phyloP scores from a whole-genome alignment of 306 rosid species.

The Cicer chorassanicum region DNA sequence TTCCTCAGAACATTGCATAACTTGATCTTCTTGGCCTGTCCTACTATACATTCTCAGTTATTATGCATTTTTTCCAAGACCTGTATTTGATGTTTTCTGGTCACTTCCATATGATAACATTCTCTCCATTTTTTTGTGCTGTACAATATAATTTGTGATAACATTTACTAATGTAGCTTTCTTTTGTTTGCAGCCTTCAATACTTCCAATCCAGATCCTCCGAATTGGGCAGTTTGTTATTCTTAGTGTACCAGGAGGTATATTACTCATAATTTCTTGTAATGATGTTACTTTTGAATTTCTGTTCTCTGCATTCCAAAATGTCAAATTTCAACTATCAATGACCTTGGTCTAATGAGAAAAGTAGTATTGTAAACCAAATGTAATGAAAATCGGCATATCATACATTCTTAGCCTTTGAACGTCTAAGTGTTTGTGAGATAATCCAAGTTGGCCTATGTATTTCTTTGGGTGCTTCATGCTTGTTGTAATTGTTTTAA shows the following conservation, averaged over 20 bases:
- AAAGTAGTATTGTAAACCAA: slow-evolving; percentile 29
- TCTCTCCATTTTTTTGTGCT: slow-evolving; percentile 24
- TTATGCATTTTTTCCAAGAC: slow-evolving; percentile 22
- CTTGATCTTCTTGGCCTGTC: slow-evolving; percentile 24
- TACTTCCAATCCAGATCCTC: slow-evolving; percentile 95
- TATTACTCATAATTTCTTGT: slow-evolving; percentile 22
- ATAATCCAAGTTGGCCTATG: background rate
- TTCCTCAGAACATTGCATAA: slow-evolving; percentile 8
- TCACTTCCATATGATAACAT: background rate
- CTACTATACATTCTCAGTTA: slow-evolving; percentile 27
- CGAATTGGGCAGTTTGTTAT: slow-evolving; percentile 82
- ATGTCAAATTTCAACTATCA: slow-evolving; percentile 15
- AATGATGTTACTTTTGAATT: slow-evolving; percentile 29
- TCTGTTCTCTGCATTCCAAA: slow-evolving; percentile 18
- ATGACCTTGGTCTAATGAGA: slow-evolving; percentile 17
- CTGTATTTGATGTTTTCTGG: slow-evolving; percentile 16
- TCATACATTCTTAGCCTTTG: slow-evolving; percentile 9
- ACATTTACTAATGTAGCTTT: slow-evolving; percentile 29
- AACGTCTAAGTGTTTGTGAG: slow-evolving; percentile 6
- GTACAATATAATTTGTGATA: slow-evolving; percentile 14
- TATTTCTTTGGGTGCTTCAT: slow-evolving; percentile 40
- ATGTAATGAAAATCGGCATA: background rate
- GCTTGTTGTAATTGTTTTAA: slow-evolving; percentile 36
- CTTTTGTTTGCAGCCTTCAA: slow-evolving; percentile 72
- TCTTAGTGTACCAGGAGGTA: slow-evolving; percentile 97